phyloP scores from a whole-genome alignment of 495 filamentous ascomycete species.

The Hyphodiscus hymeniophilus region DNA sequence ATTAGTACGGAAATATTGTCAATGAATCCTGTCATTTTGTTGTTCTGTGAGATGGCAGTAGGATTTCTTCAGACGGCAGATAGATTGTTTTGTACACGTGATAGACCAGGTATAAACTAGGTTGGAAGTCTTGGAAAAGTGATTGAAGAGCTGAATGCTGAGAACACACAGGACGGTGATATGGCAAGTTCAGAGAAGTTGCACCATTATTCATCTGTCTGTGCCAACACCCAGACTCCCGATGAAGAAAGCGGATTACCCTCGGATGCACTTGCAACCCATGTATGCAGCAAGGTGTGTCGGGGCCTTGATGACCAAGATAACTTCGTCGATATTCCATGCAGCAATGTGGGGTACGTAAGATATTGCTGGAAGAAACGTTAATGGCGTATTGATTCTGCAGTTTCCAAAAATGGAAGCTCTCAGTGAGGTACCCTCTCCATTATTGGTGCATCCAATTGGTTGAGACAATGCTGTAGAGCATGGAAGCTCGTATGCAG shows the following conservation, averaged over 20 bases:
- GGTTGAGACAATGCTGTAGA: constrained; percentile 9
- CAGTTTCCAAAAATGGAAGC: constrained; percentile 8
- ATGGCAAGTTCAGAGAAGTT: constrained; percentile 3
- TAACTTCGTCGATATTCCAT: constrained; percentile 12
- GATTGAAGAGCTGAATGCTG: constrained; percentile 5
- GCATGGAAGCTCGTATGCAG: constrained; percentile 13
- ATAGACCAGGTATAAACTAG: constrained; percentile 6
- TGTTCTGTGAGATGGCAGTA: constrained; percentile 6
- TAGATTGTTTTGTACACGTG: constrained; percentile 11
- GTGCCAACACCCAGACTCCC: neutral
- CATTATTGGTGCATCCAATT: constrained; percentile 4
- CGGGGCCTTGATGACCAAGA: constrained; percentile 8
- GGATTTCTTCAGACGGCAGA: constrained; percentile 6
- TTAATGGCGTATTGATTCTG: constrained; percentile 4
- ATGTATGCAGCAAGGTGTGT: constrained; percentile 7
- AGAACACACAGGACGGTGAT: constrained; percentile 4
- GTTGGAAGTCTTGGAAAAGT: constrained; percentile 1
- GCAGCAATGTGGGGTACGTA: constrained; percentile 9
- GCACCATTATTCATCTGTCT: constrained; percentile 6
- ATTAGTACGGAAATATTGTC: constrained; percentile 10
- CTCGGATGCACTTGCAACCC: constrained; percentile 9
- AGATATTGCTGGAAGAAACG: constrained; percentile 2
- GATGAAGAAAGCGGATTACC: constrained; percentile 1
- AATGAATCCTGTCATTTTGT: constrained; percentile 13
- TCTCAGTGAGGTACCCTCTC: constrained; percentile 4